Conservation (phyloP, 352 stramenopile genomes). For the Pythium graminicola region DNA sequence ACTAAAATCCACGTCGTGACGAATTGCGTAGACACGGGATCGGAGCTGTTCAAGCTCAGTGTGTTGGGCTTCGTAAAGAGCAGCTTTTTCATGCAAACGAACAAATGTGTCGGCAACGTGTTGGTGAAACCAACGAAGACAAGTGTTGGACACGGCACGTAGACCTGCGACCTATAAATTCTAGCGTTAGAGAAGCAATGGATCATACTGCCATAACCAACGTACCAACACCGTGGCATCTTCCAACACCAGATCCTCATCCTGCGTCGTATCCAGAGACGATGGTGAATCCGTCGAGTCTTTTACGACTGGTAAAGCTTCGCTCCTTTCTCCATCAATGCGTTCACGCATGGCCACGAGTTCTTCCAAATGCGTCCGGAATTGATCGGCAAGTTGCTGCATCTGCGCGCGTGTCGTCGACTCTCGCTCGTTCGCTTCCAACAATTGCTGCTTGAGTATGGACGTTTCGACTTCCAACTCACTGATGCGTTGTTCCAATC, state of each 20-base stretch:
- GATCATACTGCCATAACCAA: neutral
- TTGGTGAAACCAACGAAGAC: constrained; percentile 46
- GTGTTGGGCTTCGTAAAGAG: constrained; percentile 41
- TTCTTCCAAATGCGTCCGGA: constrained; percentile 48
- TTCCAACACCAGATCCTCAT: constrained; percentile 3
- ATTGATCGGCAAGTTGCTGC: constrained; percentile 39
- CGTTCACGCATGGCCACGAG: constrained; percentile 51
- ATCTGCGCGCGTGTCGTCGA: constrained; percentile 27
- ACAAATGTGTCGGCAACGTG: constrained; percentile 42
- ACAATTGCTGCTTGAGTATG: constrained; percentile 19
- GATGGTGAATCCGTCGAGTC: neutral
- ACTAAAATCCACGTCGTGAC: constrained; percentile 16
- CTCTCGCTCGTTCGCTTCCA: constrained; percentile 11
- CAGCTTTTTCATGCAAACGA: constrained; percentile 37
- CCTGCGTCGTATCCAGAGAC: neutral
- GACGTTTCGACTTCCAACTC: constrained; percentile 28
- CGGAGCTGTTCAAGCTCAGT: constrained; percentile 38
- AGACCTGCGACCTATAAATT: constrained; percentile 35
- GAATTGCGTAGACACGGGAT: constrained; percentile 23
- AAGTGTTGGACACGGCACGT: constrained; percentile 40
- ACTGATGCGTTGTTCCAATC: constrained; percentile 26
- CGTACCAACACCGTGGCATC: constrained; percentile 15
- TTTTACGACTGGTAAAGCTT: too few species aligned
- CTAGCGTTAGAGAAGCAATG: neutral
- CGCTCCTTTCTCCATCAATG: constrained; percentile 20